These are phyloP conservation scores for Limnanthes douglasii DNA, from an alignment of 345 rosid species.

Conservation along the genomic window DNA sequence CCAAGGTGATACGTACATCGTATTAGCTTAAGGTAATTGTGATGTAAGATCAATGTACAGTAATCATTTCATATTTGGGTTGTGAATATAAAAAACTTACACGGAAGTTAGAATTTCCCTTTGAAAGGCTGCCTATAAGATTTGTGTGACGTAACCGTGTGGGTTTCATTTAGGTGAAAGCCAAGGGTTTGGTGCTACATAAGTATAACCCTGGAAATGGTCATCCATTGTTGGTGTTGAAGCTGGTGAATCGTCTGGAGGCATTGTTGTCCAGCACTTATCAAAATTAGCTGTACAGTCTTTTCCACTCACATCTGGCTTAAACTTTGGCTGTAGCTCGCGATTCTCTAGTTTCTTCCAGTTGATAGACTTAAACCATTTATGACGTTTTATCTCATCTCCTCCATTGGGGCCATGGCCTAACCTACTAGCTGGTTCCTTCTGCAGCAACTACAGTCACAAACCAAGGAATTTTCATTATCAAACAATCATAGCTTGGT, in stretches of 20 bases:
- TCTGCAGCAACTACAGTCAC: conserved; percentile 44
- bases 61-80: neutral
- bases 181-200: conserved; percentile 62
- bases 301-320: conserved; percentile 57
- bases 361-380: conserved; percentile 53
- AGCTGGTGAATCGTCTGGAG: conserved; percentile 55
- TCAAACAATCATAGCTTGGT: no score
- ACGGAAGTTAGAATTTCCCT: neutral
- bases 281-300: conserved; percentile 61
- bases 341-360: conserved; percentile 58
- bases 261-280: conserved; percentile 66
- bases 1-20: no score
- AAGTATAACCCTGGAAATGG: conserved; percentile 53
- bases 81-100: neutral
- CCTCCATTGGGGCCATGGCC: conserved; percentile 54
- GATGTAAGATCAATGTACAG: neutral
- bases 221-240: conserved; percentile 55
- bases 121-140: neutral
- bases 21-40: neutral
- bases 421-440: conserved; percentile 56
- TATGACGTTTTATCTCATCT: conserved; percentile 41
- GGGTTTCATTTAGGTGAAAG: conserved; percentile 29
- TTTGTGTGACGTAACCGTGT: neutral
- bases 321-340: conserved; percentile 45
- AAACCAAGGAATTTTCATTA: neutral